phyloP scores from a whole-genome alignment of 2,329 filamentous ascomycete species.

The Didymella pinodella region DNA sequence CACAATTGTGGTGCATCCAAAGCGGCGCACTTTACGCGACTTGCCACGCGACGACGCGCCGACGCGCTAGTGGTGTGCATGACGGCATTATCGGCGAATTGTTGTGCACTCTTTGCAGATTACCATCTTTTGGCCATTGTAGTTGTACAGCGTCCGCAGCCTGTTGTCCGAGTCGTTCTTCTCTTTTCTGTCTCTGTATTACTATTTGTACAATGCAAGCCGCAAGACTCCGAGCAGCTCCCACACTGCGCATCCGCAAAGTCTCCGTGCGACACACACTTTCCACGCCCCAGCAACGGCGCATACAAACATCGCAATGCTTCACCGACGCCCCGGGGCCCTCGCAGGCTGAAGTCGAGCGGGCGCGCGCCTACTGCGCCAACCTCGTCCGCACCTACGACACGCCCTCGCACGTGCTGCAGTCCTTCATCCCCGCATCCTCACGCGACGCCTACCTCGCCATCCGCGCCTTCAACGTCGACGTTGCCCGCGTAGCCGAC shows the following conservation, averaged over 20 bases:
- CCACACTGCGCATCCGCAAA: constrained; percentile 26
- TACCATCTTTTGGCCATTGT: constrained; percentile 12
- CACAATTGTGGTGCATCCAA: neutral
- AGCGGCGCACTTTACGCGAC: constrained; percentile 9
- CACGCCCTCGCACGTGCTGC: constrained; percentile 84
- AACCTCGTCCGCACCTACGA: constrained; percentile 80
- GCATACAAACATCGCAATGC: constrained; percentile 35
- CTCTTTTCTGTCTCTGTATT: neutral
- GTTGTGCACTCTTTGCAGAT: constrained; percentile 19
- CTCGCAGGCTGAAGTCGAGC: constrained; percentile 59
- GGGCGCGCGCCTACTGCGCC: constrained; percentile 66
- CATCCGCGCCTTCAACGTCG: constrained; percentile 90
- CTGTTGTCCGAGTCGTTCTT: neutral
- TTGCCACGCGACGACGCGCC: constrained; percentile 27
- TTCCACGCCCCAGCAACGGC: constrained; percentile 22
- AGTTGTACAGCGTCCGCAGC: neutral
- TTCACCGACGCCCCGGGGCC: constrained; percentile 32
- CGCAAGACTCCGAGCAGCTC: constrained; percentile 31
- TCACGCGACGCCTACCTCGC: constrained; percentile 86
- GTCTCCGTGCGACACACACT: constrained; percentile 8
- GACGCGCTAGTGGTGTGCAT: constrained; percentile 36
- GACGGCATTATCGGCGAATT: constrained; percentile 40
- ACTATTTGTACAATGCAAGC: constrained; percentile 31
- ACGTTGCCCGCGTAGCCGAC: constrained; percentile 88
- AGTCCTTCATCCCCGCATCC: constrained; percentile 79